Conservation (phyloP, 1,284 basidiomycete genomes). For the Tilletia setariae region DNA sequence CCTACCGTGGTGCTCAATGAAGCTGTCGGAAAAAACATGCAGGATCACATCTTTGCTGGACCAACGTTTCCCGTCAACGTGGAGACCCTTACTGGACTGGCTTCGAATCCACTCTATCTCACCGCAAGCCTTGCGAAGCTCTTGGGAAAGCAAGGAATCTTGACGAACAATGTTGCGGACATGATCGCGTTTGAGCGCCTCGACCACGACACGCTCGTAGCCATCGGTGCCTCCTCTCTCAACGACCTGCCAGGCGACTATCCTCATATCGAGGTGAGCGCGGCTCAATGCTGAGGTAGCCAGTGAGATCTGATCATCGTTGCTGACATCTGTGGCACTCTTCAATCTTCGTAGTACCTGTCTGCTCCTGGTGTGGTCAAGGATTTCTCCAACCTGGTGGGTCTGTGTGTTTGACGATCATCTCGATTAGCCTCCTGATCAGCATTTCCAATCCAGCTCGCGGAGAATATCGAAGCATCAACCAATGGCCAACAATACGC, state of each 20-base stretch:
- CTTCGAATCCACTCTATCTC: constrained; percentile 17
- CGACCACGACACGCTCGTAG: constrained; percentile 25
- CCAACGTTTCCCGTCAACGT: constrained; percentile 34
- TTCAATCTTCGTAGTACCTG: too few relatives aligned
- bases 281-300: neutral
- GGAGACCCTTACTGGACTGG: neutral
- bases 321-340: neutral
- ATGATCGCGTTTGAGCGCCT: constrained; percentile 37
- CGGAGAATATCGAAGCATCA: constrained; percentile 28
- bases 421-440: neutral
- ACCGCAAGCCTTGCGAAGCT: constrained; percentile 26
- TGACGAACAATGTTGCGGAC: constrained; percentile 42
- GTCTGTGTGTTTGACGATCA: too few relatives aligned
- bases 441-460: neutral
- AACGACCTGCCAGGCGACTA: constrained; percentile 31
- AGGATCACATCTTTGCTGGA: constrained; percentile 43
- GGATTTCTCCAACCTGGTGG: constrained; percentile 33
- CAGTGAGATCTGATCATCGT: neutral
- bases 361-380: constrained; percentile 35
- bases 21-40: constrained; percentile 42
- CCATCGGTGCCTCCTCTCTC: constrained; percentile 27
- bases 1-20: constrained; percentile 24
- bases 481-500: constrained; percentile 25
- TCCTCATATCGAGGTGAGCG: constrained; percentile 26
- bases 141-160: constrained; percentile 25